These are phyloP conservation scores for Cyclotella choctawhatcheeana DNA, from an alignment of 108 stramenopile genomes.

Conservation along the genomic window DNA sequence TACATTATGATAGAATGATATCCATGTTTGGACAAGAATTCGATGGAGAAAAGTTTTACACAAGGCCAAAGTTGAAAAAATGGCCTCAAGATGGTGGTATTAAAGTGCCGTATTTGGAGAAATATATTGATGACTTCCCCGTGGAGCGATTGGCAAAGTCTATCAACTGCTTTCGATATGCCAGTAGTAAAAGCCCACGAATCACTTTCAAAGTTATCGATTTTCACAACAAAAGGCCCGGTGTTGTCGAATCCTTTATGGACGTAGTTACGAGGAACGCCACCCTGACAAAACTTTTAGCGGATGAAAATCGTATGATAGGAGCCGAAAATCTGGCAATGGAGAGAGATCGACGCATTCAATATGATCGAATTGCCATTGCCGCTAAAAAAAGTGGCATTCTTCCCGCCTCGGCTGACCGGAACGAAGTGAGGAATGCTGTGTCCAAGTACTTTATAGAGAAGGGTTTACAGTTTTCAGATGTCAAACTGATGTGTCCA, in stretches of 20 bases:
- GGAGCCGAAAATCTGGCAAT: slow-evolving; percentile 5
- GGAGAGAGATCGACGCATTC: not conserved
- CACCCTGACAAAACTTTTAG: not conserved
- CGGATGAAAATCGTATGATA: not conserved
- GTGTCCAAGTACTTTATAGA: not conserved
- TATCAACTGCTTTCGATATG: slow-evolving; percentile 9
- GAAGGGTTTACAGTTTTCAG: not conserved
- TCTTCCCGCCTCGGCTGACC: not conserved
- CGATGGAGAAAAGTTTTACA: slow-evolving; percentile 4
- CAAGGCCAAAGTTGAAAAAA: not conserved
- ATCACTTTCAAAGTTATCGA: slow-evolving; percentile 1
- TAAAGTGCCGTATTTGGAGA: not conserved
- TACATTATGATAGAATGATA: slow-evolving; percentile 13
- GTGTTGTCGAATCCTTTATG: slow-evolving; percentile 6
- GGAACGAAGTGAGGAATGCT: slow-evolving; percentile 11
- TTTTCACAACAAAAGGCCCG: slow-evolving; percentile 2
- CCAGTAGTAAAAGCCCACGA: not conserved
- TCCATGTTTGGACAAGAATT: slow-evolving; percentile 14
- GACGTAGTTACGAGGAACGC: slow-evolving; percentile 12
- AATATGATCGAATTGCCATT: slow-evolving; percentile 11
- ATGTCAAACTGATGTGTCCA: slow-evolving; percentile 7
- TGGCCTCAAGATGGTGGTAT: slow-evolving; percentile 7
- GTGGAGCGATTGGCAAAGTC: not conserved
- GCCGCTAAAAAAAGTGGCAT: not conserved
- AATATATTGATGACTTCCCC: not conserved